A percentile compares a stretch with the other conserved stretches of the same genome.
Conservation (phyloP, 805 yeast species). For the Wickerhamiella brachini region DNA sequence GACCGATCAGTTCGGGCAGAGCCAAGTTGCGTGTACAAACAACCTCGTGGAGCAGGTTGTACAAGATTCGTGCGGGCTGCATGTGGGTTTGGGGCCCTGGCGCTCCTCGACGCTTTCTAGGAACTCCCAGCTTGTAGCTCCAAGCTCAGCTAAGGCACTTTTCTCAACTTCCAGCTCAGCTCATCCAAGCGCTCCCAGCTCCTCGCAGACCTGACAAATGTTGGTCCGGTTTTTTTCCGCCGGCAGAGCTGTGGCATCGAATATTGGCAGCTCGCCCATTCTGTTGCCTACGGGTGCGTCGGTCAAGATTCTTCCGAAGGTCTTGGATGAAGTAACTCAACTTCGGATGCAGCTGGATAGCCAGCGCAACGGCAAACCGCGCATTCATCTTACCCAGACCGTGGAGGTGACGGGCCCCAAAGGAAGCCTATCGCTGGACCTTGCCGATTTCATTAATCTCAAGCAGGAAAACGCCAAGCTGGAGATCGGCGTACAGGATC, state of each 20-base stretch:
- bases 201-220: background rate
- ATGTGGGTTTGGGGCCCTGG: background rate
- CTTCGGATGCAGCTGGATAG: conserved; percentile 41
- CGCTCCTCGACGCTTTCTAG: no score
- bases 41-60: background rate
- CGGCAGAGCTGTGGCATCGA: conserved; percentile 12
- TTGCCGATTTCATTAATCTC: conserved; percentile 59
- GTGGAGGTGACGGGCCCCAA: conserved; percentile 62
- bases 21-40: background rate
- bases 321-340: conserved; percentile 19
- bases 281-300: conserved; percentile 49
- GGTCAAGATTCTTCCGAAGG: conserved; percentile 24
- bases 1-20: background rate
- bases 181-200: background rate
- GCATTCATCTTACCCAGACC: conserved; percentile 41
- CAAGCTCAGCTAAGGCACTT: no score
- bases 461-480: conserved; percentile 26
- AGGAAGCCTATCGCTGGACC: conserved; percentile 47
- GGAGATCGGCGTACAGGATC: conserved; percentile 43
- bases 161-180: no score
- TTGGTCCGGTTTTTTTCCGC: conserved; percentile 10
- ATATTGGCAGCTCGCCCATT: conserved; percentile 73
- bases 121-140: no score
- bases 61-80: background rate
- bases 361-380: conserved; percentile 52